These are phyloP conservation scores for Paecilomyces variotii DNA, from an alignment of 2,329 filamentous ascomycete genomes.

Conservation along the genomic window DNA sequence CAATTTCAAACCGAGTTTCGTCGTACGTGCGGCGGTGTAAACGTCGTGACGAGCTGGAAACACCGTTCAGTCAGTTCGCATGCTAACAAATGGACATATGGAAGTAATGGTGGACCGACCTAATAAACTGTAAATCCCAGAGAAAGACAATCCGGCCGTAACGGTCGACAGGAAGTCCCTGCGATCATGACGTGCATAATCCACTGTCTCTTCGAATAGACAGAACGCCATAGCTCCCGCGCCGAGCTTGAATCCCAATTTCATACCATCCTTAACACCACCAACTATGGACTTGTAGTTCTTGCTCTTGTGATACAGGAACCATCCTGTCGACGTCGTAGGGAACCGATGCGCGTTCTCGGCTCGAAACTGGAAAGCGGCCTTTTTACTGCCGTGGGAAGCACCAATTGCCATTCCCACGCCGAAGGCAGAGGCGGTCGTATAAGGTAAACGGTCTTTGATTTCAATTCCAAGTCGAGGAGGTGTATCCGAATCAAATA, in stretches of 20 bases:
- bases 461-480: slow-evolving; percentile 55
- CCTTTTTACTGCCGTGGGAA: slow-evolving; percentile 62
- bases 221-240: slow-evolving; percentile 72
- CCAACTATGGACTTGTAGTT: slow-evolving; percentile 80
- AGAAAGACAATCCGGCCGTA: slow-evolving; percentile 73
- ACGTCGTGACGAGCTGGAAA: slow-evolving; percentile 67
- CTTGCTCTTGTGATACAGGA: slow-evolving; percentile 97
- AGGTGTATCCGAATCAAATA: slow-evolving; percentile 29
- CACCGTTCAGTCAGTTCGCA: slow-evolving; percentile 4
- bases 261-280: slow-evolving; percentile 68
- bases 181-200: slow-evolving; percentile 50
- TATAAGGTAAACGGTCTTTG: slow-evolving; percentile 57
- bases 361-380: slow-evolving; percentile 78
- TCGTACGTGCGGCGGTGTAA: slow-evolving; percentile 66
- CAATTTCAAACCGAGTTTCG: slow-evolving; percentile 68
- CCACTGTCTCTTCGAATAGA: slow-evolving; percentile 75
- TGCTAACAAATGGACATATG: not conserved
- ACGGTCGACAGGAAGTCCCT: slow-evolving; percentile 76
- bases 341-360: slow-evolving; percentile 95
- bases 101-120: slow-evolving; percentile 47
- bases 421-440: slow-evolving; percentile 54
- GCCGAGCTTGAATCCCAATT: slow-evolving; percentile 62
- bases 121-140: slow-evolving; percentile 79
- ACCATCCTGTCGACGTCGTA: slow-evolving; percentile 77
- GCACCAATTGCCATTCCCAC: slow-evolving; percentile 65